Evolutionary conservation across 1,284 basidiomycete genomes (phyloP).

Genomic region (Ceratobasidium sp.): DNA sequence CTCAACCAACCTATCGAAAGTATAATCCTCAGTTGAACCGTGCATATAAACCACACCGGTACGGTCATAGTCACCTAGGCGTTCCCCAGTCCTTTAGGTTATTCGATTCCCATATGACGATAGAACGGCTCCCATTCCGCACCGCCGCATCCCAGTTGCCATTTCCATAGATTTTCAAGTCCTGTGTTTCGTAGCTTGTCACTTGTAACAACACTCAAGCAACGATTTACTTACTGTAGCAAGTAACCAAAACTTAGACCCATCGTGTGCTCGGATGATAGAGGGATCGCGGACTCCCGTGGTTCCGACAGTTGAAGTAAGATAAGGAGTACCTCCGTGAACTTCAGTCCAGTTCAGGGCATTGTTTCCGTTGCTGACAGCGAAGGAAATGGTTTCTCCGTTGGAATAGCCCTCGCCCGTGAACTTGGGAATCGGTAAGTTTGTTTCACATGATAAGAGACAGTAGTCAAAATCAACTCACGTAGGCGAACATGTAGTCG

Average conservation of each 20-base stretch:
- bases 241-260: constrained; percentile 41
- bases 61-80: constrained; percentile 2
- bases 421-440: not conserved
- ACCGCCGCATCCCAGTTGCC: constrained; percentile 35
- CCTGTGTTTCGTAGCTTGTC: not conserved
- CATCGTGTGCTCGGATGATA: constrained; percentile 27
- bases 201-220: not conserved
- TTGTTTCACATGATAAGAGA: not conserved
- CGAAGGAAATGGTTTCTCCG: constrained; percentile 40
- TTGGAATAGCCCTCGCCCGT: constrained; percentile 42
- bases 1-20: constrained; percentile 6
- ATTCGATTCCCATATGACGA: constrained; percentile 40
- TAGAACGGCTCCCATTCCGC: constrained; percentile 34
- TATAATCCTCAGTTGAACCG: not conserved
- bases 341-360: constrained; percentile 40
- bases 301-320: constrained; percentile 33
- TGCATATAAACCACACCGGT: not conserved
- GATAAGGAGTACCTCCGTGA: constrained; percentile 35
- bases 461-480: not conserved
- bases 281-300: constrained; percentile 40
- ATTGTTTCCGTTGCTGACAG: constrained; percentile 41
- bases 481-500: constrained; percentile 41
- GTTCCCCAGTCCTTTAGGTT: constrained; percentile 41
- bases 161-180: constrained; percentile 43
- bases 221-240: constrained; percentile 16